Evolutionary conservation across 805 yeast genomes (phyloP), one percentile per base, ranked within the genome.

Genomic region (Candida coquimbonensis): DNA sequence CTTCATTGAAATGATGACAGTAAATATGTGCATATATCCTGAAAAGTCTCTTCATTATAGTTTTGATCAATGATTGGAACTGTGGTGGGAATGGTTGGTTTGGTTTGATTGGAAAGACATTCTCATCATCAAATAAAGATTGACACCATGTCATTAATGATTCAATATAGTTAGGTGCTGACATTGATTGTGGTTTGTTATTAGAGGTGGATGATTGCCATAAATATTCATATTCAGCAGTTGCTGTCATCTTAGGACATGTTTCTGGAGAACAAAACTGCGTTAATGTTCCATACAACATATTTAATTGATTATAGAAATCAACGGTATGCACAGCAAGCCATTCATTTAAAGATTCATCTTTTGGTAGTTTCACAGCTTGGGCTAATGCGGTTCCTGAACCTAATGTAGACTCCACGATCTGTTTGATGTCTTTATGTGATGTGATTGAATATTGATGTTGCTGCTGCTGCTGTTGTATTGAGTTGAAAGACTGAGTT

Each of bases 221-320:
- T 49, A 93, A 73, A 60, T 93, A 93, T 65, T 93, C 99, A 61
- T 89, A 91, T 68, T 90, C 97, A 50, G 84, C 93, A 0, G 98
- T 91, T 19, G 99, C 99, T 47, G 87, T 90, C 99, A 93, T 93
- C 48, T 93, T 71, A 3, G 99, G 98, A 63, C 99, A 93, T 3
- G 95, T 77, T n/a, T 70, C 65, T 3, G 98, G 97, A 0, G 97
- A 88, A 64, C 99, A 93, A 60, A 93, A 90, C 66, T 89, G 96
- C 1, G 98, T 91, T 52, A 93, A 86, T 4, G 97, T 81, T 9
- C 97, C 96, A 57, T 93, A 91, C 8, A 91, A 70, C 99, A 91
- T 93, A 66, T 91, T 91, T 53, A 91, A 83, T 63, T 91, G 99
- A 63, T 90, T 90, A 68, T 87, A 91, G 61, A 91, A 93, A 64